Percentiles rank a stretch among this genome's conserved stretches.
Evolutionary conservation across 371 early-diverging fungal species (phyloP).

Genomic region (Mucor mucedo): DNA sequence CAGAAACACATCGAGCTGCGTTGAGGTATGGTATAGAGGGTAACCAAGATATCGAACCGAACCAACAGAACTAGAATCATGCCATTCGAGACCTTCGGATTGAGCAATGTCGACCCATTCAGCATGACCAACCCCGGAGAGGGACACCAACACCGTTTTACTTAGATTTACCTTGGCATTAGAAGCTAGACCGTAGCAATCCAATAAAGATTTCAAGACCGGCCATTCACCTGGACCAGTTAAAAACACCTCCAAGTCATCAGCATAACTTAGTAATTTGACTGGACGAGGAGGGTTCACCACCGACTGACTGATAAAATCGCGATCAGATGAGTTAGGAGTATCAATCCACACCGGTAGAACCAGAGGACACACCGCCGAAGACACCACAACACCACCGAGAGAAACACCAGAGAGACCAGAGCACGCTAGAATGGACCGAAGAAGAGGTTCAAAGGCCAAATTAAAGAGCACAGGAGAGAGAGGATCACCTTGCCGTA

Average conservation of each 20-base stretch:
- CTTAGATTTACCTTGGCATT: conserved; percentile 19
- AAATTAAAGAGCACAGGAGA: conserved; percentile 23
- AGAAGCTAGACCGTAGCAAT: conserved; percentile 6
- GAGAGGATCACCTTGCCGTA: conserved; percentile 23
- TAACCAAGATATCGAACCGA: conserved; percentile 19
- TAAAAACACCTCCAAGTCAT: conserved; percentile 30
- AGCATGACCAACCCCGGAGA: conserved; percentile 1
- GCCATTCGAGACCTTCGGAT: background rate
- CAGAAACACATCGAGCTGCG: background rate
- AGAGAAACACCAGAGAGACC: background rate
- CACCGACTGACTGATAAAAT: conserved; percentile 13
- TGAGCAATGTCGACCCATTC: background rate
- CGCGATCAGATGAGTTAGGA: background rate
- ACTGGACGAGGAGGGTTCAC: conserved; percentile 4
- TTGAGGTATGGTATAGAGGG: background rate
- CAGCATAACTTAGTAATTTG: conserved; percentile 26
- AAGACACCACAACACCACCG: too few relatives aligned
- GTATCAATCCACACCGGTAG: conserved; percentile 13
- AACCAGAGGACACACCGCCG: background rate
- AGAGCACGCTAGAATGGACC: background rate
- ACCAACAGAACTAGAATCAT: background rate
- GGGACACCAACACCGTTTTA: conserved; percentile 19
- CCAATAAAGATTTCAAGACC: background rate
- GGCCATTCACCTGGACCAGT: conserved; percentile 8
- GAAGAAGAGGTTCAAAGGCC: conserved; percentile 14